Base-by-base conservation (phyloP, 2,329 filamentous ascomycete genomes). In the Rhinocladiella mackenziei region DNA sequence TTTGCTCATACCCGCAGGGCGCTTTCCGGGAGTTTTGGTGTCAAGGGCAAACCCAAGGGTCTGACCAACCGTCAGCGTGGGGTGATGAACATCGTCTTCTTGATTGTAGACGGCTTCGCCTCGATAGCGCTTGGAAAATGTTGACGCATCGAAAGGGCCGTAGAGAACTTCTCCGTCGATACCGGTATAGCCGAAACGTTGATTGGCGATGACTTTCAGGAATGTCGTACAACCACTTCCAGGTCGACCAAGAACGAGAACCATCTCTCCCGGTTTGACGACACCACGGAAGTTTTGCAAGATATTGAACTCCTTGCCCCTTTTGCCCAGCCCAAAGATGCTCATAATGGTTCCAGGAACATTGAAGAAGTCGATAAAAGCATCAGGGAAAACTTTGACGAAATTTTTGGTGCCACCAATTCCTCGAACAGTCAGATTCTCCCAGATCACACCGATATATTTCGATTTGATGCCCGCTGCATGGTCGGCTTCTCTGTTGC, bases 101-200 rank as follows among this genome's bases (percentile, higher is more conserved):
- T 86, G 81, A 59, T 88, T 91, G 69, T 94, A 94, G 3, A 91
- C 82, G 1, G 85, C 83, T 66, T 94, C 86, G 38, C 86, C 86
- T 20, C 86, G 77, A 62, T 87, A 94, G 38, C 76, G 71, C 58
- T 83, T 77, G 53, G 68, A 68, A 56, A 94, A 91, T 36, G 84
- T 80, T 14, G 80, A 69, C 11, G 81, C 75, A 3, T 80, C 76
- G 61, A 87, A 89, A 0, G 81, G 82, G 0, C 87, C 86, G 55
- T 91, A 94, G 0, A 76, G 65, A 0, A 94, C 86, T 2, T 92
- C 81, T 9, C 88, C 88, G 1, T 75, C 68, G 4, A 81, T 66
- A 1, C 69, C 71, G n/a, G 75, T 78, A 54, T 80, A 81, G 4
- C 77, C 77, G 52, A 70, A 75, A 13, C 78, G 74, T 60, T 84